Evolutionary conservation across 345 rosid species (phyloP).

Genomic region (Populus euphratica): DNA sequence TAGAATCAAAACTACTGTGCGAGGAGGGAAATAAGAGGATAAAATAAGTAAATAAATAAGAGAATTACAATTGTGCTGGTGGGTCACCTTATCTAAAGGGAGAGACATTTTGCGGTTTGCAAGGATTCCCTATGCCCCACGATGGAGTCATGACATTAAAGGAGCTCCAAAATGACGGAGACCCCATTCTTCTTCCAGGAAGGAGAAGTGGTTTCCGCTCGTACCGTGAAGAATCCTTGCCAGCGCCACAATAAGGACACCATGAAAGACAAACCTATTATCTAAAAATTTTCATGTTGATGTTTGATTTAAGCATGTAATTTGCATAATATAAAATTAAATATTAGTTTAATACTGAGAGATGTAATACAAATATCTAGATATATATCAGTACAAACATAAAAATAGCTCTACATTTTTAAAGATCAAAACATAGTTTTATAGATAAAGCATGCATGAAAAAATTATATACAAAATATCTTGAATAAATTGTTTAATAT

Average conservation of each 20-base stretch:
- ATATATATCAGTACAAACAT: too few species aligned
- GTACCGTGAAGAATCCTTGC: conserved; percentile 13
- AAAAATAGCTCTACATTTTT: too few species aligned
- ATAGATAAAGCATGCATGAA: too few species aligned
- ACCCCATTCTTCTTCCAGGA: background rate
- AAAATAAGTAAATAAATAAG: background rate
- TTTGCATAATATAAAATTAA: too few species aligned
- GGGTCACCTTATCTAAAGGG: conserved; percentile 31
- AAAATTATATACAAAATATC: too few species aligned
- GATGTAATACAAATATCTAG: too few species aligned
- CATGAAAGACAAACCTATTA: conserved; percentile 17
- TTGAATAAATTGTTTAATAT: too few species aligned
- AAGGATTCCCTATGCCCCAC: conserved; percentile 32
- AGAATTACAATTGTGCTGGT: background rate
- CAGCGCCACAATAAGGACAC: conserved; percentile 23
- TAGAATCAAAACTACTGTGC: background rate
- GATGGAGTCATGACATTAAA: conserved; percentile 5
- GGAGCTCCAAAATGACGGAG: background rate
- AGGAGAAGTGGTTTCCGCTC: conserved; percentile 12
- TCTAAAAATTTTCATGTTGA: too few species aligned
- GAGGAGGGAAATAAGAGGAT: background rate
- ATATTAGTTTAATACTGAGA: too few species aligned
- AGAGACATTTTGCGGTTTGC: conserved; percentile 25
- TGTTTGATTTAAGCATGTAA: too few species aligned
- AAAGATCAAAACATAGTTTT: too few species aligned